These are phyloP conservation scores for Paraphoma sp. DNA, from an alignment of 2,329 filamentous ascomycete species.

Conservation along the genomic window DNA sequence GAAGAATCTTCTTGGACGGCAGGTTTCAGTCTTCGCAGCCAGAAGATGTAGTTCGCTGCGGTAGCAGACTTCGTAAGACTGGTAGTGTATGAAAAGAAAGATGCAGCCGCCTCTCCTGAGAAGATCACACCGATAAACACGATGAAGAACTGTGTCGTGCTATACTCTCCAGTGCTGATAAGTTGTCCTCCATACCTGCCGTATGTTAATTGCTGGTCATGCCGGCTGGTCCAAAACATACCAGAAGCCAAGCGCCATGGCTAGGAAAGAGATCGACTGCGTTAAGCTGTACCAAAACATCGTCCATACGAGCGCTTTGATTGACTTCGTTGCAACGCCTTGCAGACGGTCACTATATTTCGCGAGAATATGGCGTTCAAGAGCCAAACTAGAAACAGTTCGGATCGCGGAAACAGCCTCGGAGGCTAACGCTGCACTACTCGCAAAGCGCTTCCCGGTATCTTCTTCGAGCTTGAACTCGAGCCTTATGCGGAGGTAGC, in stretches of 20 bases:
- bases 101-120: slow-evolving; percentile 71
- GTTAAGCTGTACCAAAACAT: slow-evolving; percentile 83
- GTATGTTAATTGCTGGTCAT: slow-evolving; percentile 40
- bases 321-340: slow-evolving; percentile 63
- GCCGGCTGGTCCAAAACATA: slow-evolving; percentile 63
- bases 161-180: slow-evolving; percentile 57
- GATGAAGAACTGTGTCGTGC: slow-evolving; percentile 88
- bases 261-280: slow-evolving; percentile 71
- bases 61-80: slow-evolving; percentile 97
- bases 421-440: slow-evolving; percentile 79
- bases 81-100: slow-evolving; percentile 90
- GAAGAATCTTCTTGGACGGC: slow-evolving; percentile 47
- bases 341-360: slow-evolving; percentile 71
- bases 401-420: slow-evolving; percentile 94
- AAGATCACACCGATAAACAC: slow-evolving; percentile 69
- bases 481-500: slow-evolving; percentile 87
- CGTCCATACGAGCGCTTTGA: slow-evolving; percentile 69
- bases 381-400: slow-evolving; percentile 88
- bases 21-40: slow-evolving; percentile 49
- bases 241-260: slow-evolving; percentile 46
- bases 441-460: slow-evolving; percentile 70
- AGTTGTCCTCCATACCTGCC: slow-evolving; percentile 45
- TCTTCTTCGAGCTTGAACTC: slow-evolving; percentile 75
- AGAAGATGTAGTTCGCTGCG: slow-evolving; percentile 67
- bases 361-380: slow-evolving; percentile 79